Conservation (phyloP, 495 filamentous ascomycete genomes). For the Rhypophila decipiens region DNA sequence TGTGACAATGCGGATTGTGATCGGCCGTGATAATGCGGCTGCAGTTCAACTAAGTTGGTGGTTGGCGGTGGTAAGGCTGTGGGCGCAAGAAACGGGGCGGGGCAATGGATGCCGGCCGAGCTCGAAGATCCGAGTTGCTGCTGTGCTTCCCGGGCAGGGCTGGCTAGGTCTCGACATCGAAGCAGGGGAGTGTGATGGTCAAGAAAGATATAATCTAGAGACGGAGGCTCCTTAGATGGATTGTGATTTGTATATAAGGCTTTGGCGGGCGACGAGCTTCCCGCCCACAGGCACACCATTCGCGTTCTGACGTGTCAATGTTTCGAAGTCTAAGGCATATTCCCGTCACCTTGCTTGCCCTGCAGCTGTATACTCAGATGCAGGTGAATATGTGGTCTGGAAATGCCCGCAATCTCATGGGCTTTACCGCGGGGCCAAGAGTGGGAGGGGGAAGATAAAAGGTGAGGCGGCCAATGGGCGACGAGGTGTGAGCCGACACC, state of each 20-base stretch:
- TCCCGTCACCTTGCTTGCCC: neutral
- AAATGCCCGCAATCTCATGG: no score
- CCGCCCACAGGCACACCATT: no score
- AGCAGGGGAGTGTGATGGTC: neutral
- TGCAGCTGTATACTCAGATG: no score
- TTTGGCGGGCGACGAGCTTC: no score
- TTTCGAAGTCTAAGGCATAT: neutral
- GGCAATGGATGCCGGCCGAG: neutral
- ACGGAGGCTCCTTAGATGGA: no score
- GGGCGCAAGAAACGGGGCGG: neutral
- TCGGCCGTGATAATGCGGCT: neutral
- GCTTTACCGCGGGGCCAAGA: neutral
- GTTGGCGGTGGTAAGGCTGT: no score
- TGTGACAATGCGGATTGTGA: neutral
- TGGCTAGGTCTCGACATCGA: neutral
- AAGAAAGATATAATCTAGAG: neutral
- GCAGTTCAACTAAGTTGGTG: no score
- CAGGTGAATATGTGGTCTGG: no score
- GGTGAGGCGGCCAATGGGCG: slow-evolving; percentile 12
- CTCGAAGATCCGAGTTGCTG: no score
- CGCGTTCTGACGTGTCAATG: neutral
- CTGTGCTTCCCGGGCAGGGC: neutral
- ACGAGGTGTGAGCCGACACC: neutral
- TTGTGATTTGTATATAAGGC: no score
- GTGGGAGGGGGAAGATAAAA: neutral